These are phyloP conservation scores for Fusarium sp. DNA, from an alignment of 2,329 filamentous ascomycete genomes.

Conservation along the genomic window DNA sequence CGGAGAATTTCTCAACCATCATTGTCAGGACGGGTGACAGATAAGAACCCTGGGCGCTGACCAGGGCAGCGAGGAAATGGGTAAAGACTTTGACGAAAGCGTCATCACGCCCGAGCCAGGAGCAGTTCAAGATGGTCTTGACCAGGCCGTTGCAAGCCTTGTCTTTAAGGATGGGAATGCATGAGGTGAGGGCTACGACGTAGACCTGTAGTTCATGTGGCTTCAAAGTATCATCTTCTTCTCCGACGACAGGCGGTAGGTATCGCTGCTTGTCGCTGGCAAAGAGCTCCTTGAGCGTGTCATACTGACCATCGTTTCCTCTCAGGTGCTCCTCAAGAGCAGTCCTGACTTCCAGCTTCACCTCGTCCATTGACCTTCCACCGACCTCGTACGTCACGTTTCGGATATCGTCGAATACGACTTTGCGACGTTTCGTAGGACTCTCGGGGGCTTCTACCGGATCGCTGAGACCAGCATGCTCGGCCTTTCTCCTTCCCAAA, in stretches of 20 bases:
- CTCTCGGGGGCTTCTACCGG: constrained; percentile 55
- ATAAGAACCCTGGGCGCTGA: constrained; percentile 85
- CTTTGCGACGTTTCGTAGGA: constrained; percentile 66
- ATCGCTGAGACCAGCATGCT: constrained; percentile 58
- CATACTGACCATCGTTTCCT: constrained; percentile 70
- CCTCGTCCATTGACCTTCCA: constrained; percentile 63
- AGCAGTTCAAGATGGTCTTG: constrained; percentile 67
- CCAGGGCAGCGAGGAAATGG: constrained; percentile 76
- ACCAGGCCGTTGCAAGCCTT: constrained; percentile 70
- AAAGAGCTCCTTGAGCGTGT: constrained; percentile 70
- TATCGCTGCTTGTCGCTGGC: constrained; percentile 60
- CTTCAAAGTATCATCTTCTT: constrained; percentile 62
- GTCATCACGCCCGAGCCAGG: constrained; percentile 74
- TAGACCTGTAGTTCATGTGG: constrained; percentile 70
- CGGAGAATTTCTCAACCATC: constrained; percentile 82
- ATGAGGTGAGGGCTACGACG: constrained; percentile 71
- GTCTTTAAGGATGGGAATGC: constrained; percentile 68
- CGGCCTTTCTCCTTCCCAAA: constrained; percentile 58
- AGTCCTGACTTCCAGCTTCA: constrained; percentile 65
- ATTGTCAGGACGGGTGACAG: constrained; percentile 79
- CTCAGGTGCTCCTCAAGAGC: constrained; percentile 68
- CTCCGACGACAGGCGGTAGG: constrained; percentile 53
- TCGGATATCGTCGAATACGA: constrained; percentile 68
- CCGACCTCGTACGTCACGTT: constrained; percentile 68
- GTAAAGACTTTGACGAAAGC: constrained; percentile 75